Base-by-base conservation (phyloP, 495 filamentous ascomycete genomes). In the Aspergillus carlsbadensis region DNA sequence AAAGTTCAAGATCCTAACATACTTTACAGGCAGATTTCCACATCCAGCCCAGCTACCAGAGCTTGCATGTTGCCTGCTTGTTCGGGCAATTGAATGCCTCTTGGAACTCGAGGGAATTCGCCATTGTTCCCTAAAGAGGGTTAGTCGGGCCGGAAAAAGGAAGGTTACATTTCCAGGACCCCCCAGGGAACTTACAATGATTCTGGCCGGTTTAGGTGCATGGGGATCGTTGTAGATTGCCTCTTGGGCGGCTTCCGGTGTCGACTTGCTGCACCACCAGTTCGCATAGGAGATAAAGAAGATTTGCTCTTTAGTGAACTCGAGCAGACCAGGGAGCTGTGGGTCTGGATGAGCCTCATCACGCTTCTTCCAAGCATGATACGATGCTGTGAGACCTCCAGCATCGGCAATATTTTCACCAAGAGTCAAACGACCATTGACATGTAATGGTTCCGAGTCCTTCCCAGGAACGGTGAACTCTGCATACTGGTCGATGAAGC, bases 401-500 rank as follows among this genome's bases (percentile, higher is more conserved):
- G 87, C 87, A 66, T 91, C 88, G 4, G 87, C 86, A 48, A 91
- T 87, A 62, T 90, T 90, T 74, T 91, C 88, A 17, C 85, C 87
- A 4, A 89, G 74, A 0, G 88, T 91, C 22, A 86, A 70, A 17
- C 70, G 70, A 33, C 87, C 88, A 56, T 88, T 89, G 52, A 89
- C 84, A 63, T 89, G 83, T 1, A 85, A 73, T 6, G 78, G 71
- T 58, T 84, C 76, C 26, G 75, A 80, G 22, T 81, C 72, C 6
- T 70, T 67, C 0, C 79, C 81, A 10, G 76, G 70, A 10, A 89
- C 81, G 2, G 81, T 83, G 59, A 81, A 89, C 10, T 86, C 74
- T 41, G 69, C 73, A 66, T 88, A 91, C 66, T 91, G 86, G 24
- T 86, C 75, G 44, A 88, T 75, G 60, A 91, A 90, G 70, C 88